Evolutionary conservation across 2,329 filamentous ascomycete species (phyloP).

Genomic region (Epichloe typhina): DNA sequence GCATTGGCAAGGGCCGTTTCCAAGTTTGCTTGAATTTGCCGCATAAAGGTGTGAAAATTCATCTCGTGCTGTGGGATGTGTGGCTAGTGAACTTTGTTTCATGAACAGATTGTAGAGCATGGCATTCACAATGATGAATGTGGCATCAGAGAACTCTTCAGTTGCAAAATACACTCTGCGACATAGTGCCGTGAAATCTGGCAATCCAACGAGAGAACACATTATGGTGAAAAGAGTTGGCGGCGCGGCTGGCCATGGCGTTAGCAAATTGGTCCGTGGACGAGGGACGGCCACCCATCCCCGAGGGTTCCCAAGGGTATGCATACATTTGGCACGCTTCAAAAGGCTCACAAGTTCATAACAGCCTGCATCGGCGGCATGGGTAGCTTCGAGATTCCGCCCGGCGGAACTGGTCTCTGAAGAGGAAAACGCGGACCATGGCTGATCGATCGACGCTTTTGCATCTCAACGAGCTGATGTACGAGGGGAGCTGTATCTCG

Average conservation of each 20-base stretch:
- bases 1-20: slow-evolving; percentile 38
- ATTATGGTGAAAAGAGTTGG: slow-evolving; percentile 37
- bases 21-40: slow-evolving; percentile 33
- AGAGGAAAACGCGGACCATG: slow-evolving; percentile 32
- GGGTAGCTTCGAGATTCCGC: slow-evolving; percentile 35
- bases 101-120: slow-evolving; percentile 37
- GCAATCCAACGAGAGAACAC: slow-evolving; percentile 34
- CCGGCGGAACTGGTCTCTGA: slow-evolving; percentile 31
- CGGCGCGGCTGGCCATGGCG: slow-evolving; percentile 24
- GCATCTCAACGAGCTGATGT: slow-evolving; percentile 36
- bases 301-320: not conserved
- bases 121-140: slow-evolving; percentile 36
- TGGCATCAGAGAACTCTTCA: slow-evolving; percentile 35
- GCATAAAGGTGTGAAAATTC: slow-evolving; percentile 25
- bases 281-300: too few relatives aligned
- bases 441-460: slow-evolving; percentile 27
- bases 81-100: slow-evolving; percentile 28
- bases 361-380: slow-evolving; percentile 41
- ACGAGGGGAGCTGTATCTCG: not conserved
- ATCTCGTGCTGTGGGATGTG: slow-evolving; percentile 18
- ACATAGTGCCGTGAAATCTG: slow-evolving; percentile 37
- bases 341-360: slow-evolving; percentile 32
- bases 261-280: not conserved
- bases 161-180: slow-evolving; percentile 37
- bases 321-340: slow-evolving; percentile 32